Evolutionary conservation across 208 protist genomes (phyloP).

Genomic region (Leishmania turanica): DNA sequence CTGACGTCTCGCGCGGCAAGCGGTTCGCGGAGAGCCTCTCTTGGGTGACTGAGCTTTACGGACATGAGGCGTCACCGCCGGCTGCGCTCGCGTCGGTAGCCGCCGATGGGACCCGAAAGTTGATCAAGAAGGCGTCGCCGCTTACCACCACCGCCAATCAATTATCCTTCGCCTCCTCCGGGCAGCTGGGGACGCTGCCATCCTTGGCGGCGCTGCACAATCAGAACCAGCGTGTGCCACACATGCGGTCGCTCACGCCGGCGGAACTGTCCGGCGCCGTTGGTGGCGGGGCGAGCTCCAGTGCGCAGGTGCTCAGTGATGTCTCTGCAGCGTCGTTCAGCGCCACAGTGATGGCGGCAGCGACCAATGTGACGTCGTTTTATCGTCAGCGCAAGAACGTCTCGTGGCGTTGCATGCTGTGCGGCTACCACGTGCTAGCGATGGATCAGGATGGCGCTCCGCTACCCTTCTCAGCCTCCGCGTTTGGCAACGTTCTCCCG

Average conservation of each 20-base stretch:
- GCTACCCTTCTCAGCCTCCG: conserved; percentile 63
- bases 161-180: conserved; percentile 5
- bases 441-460: conserved; percentile 81
- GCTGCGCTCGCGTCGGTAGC: background rate
- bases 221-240: background rate
- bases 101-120: background rate
- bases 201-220: background rate
- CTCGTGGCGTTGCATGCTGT: conserved; percentile 82
- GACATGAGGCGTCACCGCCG: background rate
- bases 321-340: background rate
- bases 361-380: background rate
- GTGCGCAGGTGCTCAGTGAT: background rate
- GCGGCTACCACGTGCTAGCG: conserved; percentile 78
- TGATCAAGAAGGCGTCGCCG: background rate
- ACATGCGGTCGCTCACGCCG: background rate
- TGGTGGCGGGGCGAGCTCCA: background rate
- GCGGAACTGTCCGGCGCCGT: background rate
- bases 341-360: background rate
- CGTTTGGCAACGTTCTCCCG: conserved; percentile 73
- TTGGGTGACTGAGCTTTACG: conserved; percentile 33
- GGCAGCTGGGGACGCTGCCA: background rate
- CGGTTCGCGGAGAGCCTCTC: background rate
- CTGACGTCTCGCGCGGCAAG: conserved; percentile 17
- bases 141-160: conserved; percentile 5
- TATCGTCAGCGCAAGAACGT: conserved; percentile 41